phyloP scores from a whole-genome alignment of 2,329 filamentous ascomycete species.

The Hypoxylon sp. region DNA sequence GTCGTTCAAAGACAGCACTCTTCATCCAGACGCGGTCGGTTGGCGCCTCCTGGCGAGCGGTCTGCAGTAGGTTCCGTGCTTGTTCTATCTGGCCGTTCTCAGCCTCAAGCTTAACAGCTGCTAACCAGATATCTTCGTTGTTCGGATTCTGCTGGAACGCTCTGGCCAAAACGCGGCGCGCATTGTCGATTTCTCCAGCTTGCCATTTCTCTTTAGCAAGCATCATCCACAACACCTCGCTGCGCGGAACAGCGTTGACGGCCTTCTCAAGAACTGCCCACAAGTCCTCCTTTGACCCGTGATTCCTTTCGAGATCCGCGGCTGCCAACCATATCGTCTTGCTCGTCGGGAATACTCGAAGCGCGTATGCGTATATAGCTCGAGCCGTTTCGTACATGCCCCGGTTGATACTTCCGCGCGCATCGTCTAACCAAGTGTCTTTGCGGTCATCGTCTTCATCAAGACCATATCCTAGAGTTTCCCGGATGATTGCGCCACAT shows the following conservation, averaged over 20 bases:
- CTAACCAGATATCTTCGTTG: slow-evolving; percentile 98
- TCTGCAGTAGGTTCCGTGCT: slow-evolving; percentile 84
- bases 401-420: slow-evolving; percentile 82
- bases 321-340: slow-evolving; percentile 91
- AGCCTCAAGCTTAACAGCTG: slow-evolving; percentile 95
- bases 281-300: slow-evolving; percentile 86
- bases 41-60: slow-evolving; percentile 88
- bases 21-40: slow-evolving; percentile 99
- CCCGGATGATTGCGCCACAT: slow-evolving; percentile 89
- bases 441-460: slow-evolving; percentile 98
- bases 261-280: slow-evolving; percentile 92
- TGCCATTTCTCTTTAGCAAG: slow-evolving; percentile 96
- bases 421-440: slow-evolving; percentile 96
- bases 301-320: slow-evolving; percentile 90
- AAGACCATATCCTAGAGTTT: slow-evolving; percentile 92
- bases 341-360: slow-evolving; percentile 90
- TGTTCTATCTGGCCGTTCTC: slow-evolving; percentile 87
- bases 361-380: slow-evolving; percentile 92
- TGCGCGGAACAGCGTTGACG: slow-evolving; percentile 91
- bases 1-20: slow-evolving; percentile 92
- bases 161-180: slow-evolving; percentile 84
- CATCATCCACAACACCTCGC: slow-evolving; percentile 95
- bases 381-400: slow-evolving; percentile 91
- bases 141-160: slow-evolving; percentile 97
- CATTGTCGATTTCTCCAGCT: slow-evolving; percentile 87